Percentiles rank a stretch among this genome's conserved stretches.
phyloP scores from a whole-genome alignment of 2,329 filamentous ascomycete species.

The Epichloe sibirici region DNA sequence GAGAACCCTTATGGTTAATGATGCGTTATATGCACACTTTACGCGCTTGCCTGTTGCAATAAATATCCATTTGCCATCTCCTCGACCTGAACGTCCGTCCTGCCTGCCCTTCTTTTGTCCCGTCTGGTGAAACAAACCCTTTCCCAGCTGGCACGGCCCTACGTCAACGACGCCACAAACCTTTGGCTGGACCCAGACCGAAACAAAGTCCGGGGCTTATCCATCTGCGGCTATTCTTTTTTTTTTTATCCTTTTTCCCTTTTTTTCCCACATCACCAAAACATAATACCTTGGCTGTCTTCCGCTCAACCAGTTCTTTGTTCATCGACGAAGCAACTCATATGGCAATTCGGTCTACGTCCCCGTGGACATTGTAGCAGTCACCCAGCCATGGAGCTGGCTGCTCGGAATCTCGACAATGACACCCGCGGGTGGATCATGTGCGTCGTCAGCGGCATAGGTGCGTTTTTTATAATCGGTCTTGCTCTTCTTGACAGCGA shows the following conservation, averaged over 20 bases:
- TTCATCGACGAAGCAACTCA: background rate
- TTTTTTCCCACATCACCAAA: background rate
- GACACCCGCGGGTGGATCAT: constrained; percentile 92
- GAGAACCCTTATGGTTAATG: constrained; percentile 9
- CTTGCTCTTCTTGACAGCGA: background rate
- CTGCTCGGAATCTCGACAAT: constrained; percentile 43
- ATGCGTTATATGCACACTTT: background rate
- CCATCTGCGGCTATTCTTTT: background rate
- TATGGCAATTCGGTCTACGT: background rate
- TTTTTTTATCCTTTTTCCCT: too few species aligned
- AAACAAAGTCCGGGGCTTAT: background rate
- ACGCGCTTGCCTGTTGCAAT: background rate
- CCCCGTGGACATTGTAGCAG: background rate
- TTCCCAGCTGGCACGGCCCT: background rate
- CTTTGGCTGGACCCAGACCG: background rate
- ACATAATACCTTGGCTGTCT: background rate
- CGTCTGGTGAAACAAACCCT: too few species aligned
- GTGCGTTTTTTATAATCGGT: constrained; percentile 30
- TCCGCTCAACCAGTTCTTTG: background rate
- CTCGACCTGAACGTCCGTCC: too few species aligned
- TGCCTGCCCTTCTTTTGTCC: too few species aligned
- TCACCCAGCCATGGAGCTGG: constrained; percentile 24
- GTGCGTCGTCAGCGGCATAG: constrained; percentile 67
- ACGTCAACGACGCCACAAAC: constrained; percentile 1
- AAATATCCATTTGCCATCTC: too few species aligned